These are phyloP conservation scores for Lactuca sativa DNA, from an alignment of 129 eudicot genomes.

Conservation along the genomic window DNA sequence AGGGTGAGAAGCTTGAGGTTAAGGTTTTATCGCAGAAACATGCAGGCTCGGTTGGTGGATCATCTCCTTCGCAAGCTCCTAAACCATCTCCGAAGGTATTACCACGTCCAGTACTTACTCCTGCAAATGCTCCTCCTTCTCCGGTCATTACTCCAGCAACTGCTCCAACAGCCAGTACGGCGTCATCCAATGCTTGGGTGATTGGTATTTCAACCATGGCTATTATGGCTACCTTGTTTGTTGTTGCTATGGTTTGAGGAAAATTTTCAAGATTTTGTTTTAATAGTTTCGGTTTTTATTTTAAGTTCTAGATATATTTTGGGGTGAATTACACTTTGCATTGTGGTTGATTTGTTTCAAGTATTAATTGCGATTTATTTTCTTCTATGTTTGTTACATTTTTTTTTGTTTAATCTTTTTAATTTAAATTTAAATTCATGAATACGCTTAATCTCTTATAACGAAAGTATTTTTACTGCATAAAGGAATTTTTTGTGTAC, in stretches of 20 bases:
- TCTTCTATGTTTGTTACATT: neutral
- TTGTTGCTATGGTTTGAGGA: slow-evolving; percentile 7
- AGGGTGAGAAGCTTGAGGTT: slow-evolving; percentile 62
- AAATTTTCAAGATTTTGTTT: neutral
- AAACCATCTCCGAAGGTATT: slow-evolving; percentile 4
- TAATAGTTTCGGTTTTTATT: neutral
- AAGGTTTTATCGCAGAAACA: slow-evolving; percentile 42
- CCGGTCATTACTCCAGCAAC: slow-evolving; percentile 5
- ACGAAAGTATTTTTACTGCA: no score
- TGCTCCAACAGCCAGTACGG: neutral
- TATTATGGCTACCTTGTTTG: slow-evolving; percentile 14
- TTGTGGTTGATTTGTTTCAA: neutral
- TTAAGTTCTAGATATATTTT: slow-evolving; percentile 11
- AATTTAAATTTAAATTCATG: neutral
- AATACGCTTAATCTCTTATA: no score
- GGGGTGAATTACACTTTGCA: neutral
- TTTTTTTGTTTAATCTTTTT: neutral
- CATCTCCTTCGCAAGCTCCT: slow-evolving; percentile 8
- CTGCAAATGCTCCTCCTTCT: slow-evolving; percentile 10
- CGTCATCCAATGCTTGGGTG: neutral
- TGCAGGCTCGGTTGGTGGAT: neutral
- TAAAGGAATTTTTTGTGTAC: no score
- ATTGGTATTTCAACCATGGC: neutral
- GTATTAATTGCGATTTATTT: neutral
- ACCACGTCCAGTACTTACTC: slow-evolving; percentile 12